Evolutionary conservation across 352 stramenopile genomes (phyloP), one percentile per base, ranked within the genome.

Genomic region (Globisporangium echinulatum): DNA sequence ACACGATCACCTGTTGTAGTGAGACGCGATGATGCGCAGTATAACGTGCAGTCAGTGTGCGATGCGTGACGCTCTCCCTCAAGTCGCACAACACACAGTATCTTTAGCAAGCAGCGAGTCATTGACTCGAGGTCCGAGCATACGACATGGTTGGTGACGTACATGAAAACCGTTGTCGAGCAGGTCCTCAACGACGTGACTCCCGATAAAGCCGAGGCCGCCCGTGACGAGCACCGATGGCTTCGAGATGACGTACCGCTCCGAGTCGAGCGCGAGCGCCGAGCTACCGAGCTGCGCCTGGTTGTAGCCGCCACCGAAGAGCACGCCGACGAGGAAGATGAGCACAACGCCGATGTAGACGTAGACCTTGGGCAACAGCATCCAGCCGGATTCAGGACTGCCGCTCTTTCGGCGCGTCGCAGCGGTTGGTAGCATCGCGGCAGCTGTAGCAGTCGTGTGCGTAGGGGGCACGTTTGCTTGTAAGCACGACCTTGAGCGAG

Each of bases 121-220:
- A 33, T 33, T 33, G 25, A 33, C 25, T 33, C 25, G 25, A 33
- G 25, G 2, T 33, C 25, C 25, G 25, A 33, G 25, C 15, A 25
- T 39, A n/a, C 14, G n/a, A 33, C 47, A 60, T 7, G 8, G 11
- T 37, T 17, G 13, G 33, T 8, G 56, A 62, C 75, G 57, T 63
- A 90, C 81, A 67, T 90, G 70, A 62, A 92, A 92, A 52, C 79
- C 76, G 49, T 92, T 92, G 44, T 64, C 71, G 13, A 90, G 59
- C 44, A 94, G 60, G 52, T 92, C 82, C 46, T 94, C 85, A 5
- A 94, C 85, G 36, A 94, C 82, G 62, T 94, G 85, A 59, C 85
- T 92, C 37, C 85, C 85, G 48, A 94, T 94, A 63, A 94, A 94
- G 25, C 85, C 85, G 25, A 94, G 68, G 0, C 85, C 85, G 5